Percentiles rank a stretch among this genome's conserved stretches.
phyloP scores from a whole-genome alignment of 108 stramenopile genomes.

The Nannochloropsis gaditana region DNA sequence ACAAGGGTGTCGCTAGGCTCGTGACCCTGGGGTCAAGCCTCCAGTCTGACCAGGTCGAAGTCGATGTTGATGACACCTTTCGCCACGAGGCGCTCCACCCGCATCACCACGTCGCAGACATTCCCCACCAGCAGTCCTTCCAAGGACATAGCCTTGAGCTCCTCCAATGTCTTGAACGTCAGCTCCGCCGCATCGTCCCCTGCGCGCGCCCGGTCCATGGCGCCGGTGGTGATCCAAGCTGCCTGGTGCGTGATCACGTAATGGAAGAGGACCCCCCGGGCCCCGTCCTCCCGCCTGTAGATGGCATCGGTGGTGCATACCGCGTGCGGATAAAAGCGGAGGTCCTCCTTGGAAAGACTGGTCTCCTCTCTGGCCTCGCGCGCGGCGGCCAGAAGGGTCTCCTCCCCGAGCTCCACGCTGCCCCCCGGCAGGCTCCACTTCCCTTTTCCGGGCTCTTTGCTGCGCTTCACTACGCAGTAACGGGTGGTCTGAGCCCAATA shows the following conservation, averaged over 20 bases:
- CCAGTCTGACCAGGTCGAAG: neutral
- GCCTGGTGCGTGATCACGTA: neutral
- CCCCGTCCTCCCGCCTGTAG: neutral
- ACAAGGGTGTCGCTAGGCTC: too few species aligned
- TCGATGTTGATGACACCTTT: neutral
- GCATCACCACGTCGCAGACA: neutral
- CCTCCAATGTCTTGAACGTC: neutral
- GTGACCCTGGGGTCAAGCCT: neutral
- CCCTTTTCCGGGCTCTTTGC: neutral
- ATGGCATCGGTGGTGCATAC: conserved; percentile 4
- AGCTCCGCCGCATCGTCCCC: neutral
- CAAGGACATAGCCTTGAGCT: neutral
- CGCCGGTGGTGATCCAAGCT: neutral
- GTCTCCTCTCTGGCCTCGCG: neutral
- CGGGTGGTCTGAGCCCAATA: neutral
- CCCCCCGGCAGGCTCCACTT: neutral
- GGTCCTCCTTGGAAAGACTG: neutral
- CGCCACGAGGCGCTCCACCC: neutral
- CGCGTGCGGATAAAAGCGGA: neutral
- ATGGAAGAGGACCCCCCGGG: neutral
- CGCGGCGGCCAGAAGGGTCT: neutral
- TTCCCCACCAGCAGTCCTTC: neutral
- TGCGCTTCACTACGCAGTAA: neutral
- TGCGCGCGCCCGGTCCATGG: neutral
- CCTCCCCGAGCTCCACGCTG: conserved; percentile 14